Evolutionary conservation across 1,284 basidiomycete genomes (phyloP).

Genomic region (Leccinum cinnamomeum): DNA sequence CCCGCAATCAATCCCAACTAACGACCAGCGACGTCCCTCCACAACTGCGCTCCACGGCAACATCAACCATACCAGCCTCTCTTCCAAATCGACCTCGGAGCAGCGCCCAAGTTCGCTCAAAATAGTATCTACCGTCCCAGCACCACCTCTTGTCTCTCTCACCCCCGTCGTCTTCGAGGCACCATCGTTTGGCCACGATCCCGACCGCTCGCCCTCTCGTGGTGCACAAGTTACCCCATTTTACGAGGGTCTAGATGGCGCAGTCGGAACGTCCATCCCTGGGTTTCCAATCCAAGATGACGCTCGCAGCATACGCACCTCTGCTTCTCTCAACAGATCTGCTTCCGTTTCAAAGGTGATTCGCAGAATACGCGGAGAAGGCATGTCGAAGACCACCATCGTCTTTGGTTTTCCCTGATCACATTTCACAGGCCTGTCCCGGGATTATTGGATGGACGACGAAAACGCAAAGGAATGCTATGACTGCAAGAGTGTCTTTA

Average conservation of each 20-base stretch:
- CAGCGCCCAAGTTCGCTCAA: constrained; percentile 61
- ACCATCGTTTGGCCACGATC: constrained; percentile 61
- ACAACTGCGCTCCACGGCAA: constrained; percentile 44
- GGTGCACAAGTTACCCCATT: constrained; percentile 49
- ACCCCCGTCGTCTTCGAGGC: constrained; percentile 77
- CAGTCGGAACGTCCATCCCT: constrained; percentile 72
- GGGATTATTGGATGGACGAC: constrained; percentile 98
- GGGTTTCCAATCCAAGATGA: constrained; percentile 85
- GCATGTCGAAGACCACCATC: constrained; percentile 36
- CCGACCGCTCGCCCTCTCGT: constrained; percentile 61
- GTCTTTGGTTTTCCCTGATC: constrained; percentile 11
- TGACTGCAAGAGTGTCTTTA: constrained; percentile 90
- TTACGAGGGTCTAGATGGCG: constrained; percentile 56
- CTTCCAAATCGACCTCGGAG: constrained; percentile 44
- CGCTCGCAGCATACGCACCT: constrained; percentile 73
- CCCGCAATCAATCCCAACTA: constrained; percentile 26
- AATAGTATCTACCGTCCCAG: constrained; percentile 55
- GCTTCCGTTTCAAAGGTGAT: constrained; percentile 89
- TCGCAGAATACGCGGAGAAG: constrained; percentile 83
- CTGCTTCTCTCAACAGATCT: constrained; percentile 67
- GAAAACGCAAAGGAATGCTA: constrained; percentile 95
- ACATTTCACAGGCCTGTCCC: constrained; percentile 60
- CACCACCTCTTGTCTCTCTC: constrained; percentile 78
- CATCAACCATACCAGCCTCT: constrained; percentile 40
- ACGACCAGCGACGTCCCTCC: constrained; percentile 59